Conservation (phyloP, 2,329 filamentous ascomycete genomes). For the Ploettnerulaceae sp. region DNA sequence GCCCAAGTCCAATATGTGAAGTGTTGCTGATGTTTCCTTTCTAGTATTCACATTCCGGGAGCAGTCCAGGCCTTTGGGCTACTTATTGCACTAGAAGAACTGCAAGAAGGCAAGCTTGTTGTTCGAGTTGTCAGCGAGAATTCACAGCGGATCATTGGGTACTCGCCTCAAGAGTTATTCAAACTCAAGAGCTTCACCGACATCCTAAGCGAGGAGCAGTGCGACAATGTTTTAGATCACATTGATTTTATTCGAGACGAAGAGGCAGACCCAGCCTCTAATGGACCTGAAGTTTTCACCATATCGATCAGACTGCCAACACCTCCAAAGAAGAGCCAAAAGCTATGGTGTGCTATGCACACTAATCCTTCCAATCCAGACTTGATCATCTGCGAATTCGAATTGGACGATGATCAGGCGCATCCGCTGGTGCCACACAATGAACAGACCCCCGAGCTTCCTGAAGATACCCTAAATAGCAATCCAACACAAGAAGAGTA, state of each 20-base stretch:
- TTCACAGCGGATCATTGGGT: constrained; percentile 67
- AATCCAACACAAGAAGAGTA: constrained; percentile 71
- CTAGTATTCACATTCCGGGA: constrained; percentile 71
- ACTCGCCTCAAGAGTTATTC: constrained; percentile 72
- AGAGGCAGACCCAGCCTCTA: constrained; percentile 65
- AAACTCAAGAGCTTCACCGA: constrained; percentile 71
- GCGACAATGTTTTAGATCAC: constrained; percentile 78
- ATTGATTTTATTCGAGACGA: constrained; percentile 85
- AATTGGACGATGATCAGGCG: constrained; percentile 70
- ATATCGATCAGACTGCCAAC: constrained; percentile 59
- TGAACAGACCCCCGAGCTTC: constrained; percentile 54
- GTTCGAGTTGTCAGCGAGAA: constrained; percentile 81
- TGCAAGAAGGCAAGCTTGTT: constrained; percentile 59
- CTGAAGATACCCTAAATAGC: constrained; percentile 69
- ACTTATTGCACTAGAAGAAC: constrained; percentile 68
- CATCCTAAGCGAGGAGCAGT: constrained; percentile 76
- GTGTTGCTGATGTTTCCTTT: background rate
- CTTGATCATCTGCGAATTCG: constrained; percentile 81
- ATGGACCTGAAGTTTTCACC: constrained; percentile 83
- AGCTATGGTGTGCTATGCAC: constrained; percentile 86
- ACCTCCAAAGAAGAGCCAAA: constrained; percentile 45
- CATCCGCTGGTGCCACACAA: constrained; percentile 62
- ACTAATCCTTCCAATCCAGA: constrained; percentile 63
- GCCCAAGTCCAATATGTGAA: background rate
- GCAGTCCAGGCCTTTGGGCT: constrained; percentile 77